Evolutionary conservation across 306 rosid genomes (phyloP), one percentile per base, ranked within the genome.

Genomic region (Sicyos edulis): DNA sequence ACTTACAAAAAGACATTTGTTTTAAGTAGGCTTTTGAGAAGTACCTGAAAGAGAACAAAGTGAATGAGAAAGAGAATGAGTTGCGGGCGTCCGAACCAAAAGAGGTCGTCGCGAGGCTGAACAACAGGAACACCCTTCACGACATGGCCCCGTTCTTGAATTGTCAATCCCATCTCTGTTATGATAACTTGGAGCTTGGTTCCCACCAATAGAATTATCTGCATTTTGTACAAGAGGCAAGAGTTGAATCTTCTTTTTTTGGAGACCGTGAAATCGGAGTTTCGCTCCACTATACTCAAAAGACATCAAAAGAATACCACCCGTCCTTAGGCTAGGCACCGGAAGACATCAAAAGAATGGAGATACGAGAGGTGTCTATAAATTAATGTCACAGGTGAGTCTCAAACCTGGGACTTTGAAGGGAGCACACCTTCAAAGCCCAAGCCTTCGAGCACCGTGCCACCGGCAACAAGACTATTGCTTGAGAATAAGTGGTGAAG

Each of bases 151-250:
- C 86, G 83, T 15, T 88, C 96, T 63, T 77, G 85, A 72, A 87
- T 86, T 44, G 81, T 80, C 58, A 85, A 40, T 40, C 96, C 96
- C 96, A 92, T 84, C 62, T 71, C 54, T 67, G 96, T 85, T 61
- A 92, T 90, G 56, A 85, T 86, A 83, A 83, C 84, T 76, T 80
- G 96, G 17, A 92, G 83, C 77, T 92, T 88, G 2, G 92, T 74
- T 66, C 98, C 96, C 60, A 92, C 96, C 73, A 82, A 8, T 10
- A 92, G 82, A 54, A 90, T 83, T 85, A 85, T 80, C 98, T 92
- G 32, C 70, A 49, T 50, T 47, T 15, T 29, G 60, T 72, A 61
- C 34, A 50, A 70, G 59, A 34, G 24, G 29, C 45, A 15, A 44
- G 44, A 59, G 59, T 70, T 45, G 56, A 68, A 17, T n/a, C 29